Conservation (phyloP, 805 yeast species). For the Candida rishiriensis region DNA sequence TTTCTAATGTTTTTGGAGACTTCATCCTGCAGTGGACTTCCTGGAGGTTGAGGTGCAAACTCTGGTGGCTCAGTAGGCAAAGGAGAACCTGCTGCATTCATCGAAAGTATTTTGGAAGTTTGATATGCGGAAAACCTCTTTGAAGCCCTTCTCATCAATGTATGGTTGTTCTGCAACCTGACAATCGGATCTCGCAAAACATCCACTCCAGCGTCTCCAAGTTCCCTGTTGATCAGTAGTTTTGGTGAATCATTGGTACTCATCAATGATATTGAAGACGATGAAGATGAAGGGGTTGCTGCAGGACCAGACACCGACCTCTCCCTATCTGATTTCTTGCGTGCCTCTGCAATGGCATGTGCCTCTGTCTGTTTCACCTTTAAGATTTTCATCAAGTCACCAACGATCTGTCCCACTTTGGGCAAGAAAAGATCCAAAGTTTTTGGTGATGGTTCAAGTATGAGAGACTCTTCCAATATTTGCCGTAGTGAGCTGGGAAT, state of each 20-base stretch:
- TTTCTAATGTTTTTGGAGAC: conserved; percentile 21
- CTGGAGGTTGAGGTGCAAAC: conserved; percentile 11
- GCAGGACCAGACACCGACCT: conserved; percentile 28
- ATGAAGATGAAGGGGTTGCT: conserved; percentile 3
- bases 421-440: conserved; percentile 80
- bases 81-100: conserved; percentile 19
- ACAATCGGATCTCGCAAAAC: conserved; percentile 52
- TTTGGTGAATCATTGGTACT: conserved; percentile 2
- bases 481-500: conserved; percentile 79
- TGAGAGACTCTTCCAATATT: conserved; percentile 79
- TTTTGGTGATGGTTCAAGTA: conserved; percentile 80
- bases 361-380: conserved; percentile 67
- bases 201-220: conserved; percentile 8
- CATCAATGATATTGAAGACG: neutral
- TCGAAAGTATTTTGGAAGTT: conserved; percentile 27
- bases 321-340: conserved; percentile 10
- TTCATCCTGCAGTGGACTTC: conserved; percentile 24
- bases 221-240: too few relatives aligned
- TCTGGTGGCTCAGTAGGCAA: conserved; percentile 5
- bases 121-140: conserved; percentile 93
- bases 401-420: conserved; percentile 78
- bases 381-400: conserved; percentile 69
- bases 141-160: conserved; percentile 87
- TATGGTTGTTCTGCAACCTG: conserved; percentile 76
- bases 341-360: conserved; percentile 15